Percentiles rank a stretch among this genome's conserved stretches.
phyloP scores from a whole-genome alignment of 1,284 basidiomycete species.

The Kalmanozyma brasiliensis region DNA sequence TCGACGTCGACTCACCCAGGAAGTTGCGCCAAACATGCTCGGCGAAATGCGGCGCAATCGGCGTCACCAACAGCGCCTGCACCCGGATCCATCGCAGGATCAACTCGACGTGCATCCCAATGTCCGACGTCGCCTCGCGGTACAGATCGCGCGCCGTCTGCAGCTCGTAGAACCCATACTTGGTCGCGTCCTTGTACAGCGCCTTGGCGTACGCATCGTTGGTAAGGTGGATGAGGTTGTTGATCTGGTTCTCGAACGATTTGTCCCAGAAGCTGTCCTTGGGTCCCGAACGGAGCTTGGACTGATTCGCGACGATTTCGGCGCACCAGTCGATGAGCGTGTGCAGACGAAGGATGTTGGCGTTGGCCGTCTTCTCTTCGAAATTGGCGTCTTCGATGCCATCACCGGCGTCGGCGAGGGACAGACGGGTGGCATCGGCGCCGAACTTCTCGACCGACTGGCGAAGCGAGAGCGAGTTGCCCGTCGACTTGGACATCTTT shows the following conservation, averaged over 20 bases:
- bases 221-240: constrained; percentile 82
- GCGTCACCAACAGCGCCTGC: constrained; percentile 82
- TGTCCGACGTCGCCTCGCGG: constrained; percentile 82
- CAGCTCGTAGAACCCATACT: constrained; percentile 95
- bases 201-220: constrained; percentile 75
- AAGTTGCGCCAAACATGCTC: constrained; percentile 85
- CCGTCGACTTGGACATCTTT: constrained; percentile 99
- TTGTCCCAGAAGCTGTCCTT: constrained; percentile 73
- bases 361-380: constrained; percentile 98
- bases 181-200: constrained; percentile 94
- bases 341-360: constrained; percentile 92
- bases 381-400: constrained; percentile 98
- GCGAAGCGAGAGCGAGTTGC: constrained; percentile 69
- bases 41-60: constrained; percentile 93
- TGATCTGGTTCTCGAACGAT: constrained; percentile 92
- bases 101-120: constrained; percentile 86
- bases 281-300: constrained; percentile 74
- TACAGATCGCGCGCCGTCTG: constrained; percentile 95
- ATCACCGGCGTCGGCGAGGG: constrained; percentile 95
- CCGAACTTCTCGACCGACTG: constrained; percentile 76
- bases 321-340: constrained; percentile 93
- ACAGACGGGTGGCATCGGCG: constrained; percentile 89
- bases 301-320: constrained; percentile 76
- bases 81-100: constrained; percentile 82
- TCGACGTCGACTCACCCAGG: constrained; percentile 80